These are phyloP conservation scores for Talaromyces albobiverticillius DNA, from an alignment of 2,329 filamentous ascomycete genomes.

Conservation along the genomic window DNA sequence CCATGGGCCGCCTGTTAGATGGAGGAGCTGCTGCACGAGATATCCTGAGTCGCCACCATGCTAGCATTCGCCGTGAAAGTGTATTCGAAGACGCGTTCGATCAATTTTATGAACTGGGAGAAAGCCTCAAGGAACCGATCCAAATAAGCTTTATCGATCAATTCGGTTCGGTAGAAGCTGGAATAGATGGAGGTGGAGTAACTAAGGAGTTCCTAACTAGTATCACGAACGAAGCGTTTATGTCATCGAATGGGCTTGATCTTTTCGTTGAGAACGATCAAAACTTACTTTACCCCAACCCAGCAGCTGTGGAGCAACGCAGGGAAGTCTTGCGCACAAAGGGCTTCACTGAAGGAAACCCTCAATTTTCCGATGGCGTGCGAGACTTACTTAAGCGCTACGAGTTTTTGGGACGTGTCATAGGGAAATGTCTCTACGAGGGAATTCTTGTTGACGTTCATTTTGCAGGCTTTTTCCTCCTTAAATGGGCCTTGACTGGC, in stretches of 20 bases:
- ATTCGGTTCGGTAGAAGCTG: slow-evolving; percentile 81
- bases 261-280: slow-evolving; percentile 83
- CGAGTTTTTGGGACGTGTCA: slow-evolving; percentile 87
- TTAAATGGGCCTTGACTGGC: slow-evolving; percentile 86
- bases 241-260: slow-evolving; percentile 53
- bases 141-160: slow-evolving; percentile 95
- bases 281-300: slow-evolving; percentile 86
- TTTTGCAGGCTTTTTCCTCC: slow-evolving; percentile 92
- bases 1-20: slow-evolving; percentile 37
- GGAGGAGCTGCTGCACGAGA: slow-evolving; percentile 40
- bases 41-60: slow-evolving; percentile 62
- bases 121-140: slow-evolving; percentile 88
- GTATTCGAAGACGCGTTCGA: slow-evolving; percentile 84
- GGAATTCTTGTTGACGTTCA: slow-evolving; percentile 89
- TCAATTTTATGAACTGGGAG: slow-evolving; percentile 76
- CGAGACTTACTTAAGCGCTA: slow-evolving; percentile 67
- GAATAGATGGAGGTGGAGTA: slow-evolving; percentile 94
- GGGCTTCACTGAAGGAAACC: slow-evolving; percentile 53
- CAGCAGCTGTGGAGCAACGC: slow-evolving; percentile 68
- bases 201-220: slow-evolving; percentile 96
- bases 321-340: slow-evolving; percentile 56
- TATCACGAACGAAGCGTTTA: slow-evolving; percentile 81
- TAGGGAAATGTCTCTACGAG: slow-evolving; percentile 97
- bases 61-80: slow-evolving; percentile 71
- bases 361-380: slow-evolving; percentile 58